Percentiles rank a stretch among this genome's conserved stretches.
Conservation (phyloP, 345 rosid genomes). For the Angophora floribunda region DNA sequence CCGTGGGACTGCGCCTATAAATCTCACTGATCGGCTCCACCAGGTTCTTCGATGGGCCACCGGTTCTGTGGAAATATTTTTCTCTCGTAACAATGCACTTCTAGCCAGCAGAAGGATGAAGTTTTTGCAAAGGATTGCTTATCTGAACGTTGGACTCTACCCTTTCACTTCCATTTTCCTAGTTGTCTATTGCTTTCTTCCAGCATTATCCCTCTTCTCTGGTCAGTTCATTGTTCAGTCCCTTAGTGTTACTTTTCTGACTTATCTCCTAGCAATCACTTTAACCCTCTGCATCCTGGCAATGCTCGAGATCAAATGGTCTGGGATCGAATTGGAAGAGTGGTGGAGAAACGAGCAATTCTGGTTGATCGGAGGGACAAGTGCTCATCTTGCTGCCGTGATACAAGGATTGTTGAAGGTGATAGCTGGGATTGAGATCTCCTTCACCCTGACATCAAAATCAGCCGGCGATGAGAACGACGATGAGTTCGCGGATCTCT, state of each 20-base stretch:
- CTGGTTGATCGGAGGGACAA: constrained; percentile 16
- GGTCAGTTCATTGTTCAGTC: constrained; percentile 13
- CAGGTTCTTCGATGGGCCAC: constrained; percentile 23
- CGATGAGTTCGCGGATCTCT: constrained; percentile 11
- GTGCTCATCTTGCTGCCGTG: constrained; percentile 11
- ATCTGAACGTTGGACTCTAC: constrained; percentile 10
- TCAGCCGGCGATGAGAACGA: constrained; percentile 2
- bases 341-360: constrained; percentile 21
- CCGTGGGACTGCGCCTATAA: constrained; percentile 13
- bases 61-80: constrained; percentile 17
- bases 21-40: constrained; percentile 13
- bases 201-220: constrained; percentile 11
- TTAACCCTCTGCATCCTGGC: constrained; percentile 10
- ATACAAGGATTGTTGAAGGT: constrained; percentile 9
- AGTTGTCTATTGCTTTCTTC: constrained; percentile 16
- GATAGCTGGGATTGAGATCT: constrained; percentile 7
- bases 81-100: constrained; percentile 15
- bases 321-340: constrained; percentile 11
- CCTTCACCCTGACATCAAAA: constrained; percentile 14
- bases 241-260: constrained; percentile 4
- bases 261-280: constrained; percentile 12
- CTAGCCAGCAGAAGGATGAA: constrained; percentile 12
- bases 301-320: constrained; percentile 21
- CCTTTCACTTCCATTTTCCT: constrained; percentile 22
- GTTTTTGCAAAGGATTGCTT: constrained; percentile 18